Evolutionary conservation across 257 asterid species (phyloP), one percentile per base, ranked within the genome.

Genomic region (Cruciata laevipes): DNA sequence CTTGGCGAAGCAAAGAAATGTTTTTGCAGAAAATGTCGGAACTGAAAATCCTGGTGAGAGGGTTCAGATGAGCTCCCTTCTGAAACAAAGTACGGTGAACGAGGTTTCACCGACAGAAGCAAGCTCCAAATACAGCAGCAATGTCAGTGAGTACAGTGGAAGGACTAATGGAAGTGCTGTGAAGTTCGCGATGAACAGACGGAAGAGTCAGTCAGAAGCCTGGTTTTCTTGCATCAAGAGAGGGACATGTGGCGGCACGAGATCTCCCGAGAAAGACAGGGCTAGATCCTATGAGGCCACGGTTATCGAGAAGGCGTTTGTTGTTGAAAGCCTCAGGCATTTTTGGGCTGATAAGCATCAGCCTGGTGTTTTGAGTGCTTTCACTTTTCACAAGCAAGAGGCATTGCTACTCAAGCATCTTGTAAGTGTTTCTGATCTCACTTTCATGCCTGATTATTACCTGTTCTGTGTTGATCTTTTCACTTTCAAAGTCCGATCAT

Each of bases 271-370:
- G 64, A 83, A 77, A 68, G 84, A 75, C 18, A 77, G 83, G 69
- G 74, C 83, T 5, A 71, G 82, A 6, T 65, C 81, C 32, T 87
- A 90, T 63, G 95, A 90, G 73, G 89, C 92, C 59, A 78, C 85
- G 2, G 80, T 90, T 58, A 88, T 90, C 32, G 84, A 76, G 63
- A 90, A 83, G 84, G 89, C 97, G 14, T 70, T 72, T 25, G 90
- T 90, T 59, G 84, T 83, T 7, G 92, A 87, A 83, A 86, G 81
- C 83, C 73, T 90, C 74, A 82, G 92, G 60, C 89, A 78, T 35
- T 77, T 90, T 70, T 90, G 96, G 97, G 95, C 97, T 25, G 95
- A 90, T 58, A 88, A 84, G 72, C 81, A 90, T 73, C 95, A 77
- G 72, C 96, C 96, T 37, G 68, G 75, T 69, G 80, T 90, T 1